Base-by-base conservation (phyloP, 2,329 filamentous ascomycete species). In the Aspergillus vadensis region DNA sequence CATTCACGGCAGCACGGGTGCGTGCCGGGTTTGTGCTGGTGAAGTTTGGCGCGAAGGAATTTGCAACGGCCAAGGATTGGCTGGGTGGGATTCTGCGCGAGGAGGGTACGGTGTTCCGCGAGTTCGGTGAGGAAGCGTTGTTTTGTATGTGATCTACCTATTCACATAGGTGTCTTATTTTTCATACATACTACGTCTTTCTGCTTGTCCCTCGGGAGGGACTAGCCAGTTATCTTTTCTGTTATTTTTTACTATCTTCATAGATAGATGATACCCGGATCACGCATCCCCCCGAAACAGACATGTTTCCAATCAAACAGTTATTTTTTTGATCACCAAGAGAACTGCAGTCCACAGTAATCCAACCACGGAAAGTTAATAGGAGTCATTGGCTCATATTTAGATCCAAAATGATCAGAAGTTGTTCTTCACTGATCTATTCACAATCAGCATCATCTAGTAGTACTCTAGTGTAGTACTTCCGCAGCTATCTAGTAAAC, bases 51-150 rank as follows among this genome's bases (percentile, higher is more conserved):
- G 91, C 93, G 1, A 83, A 82, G 57, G 89, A 88, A 48, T 89
- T 97, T 23, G 92, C 98, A 74, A 89, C 88, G 25, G 92, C 89
- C 4, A 86, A 91, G 66, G 79, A 85, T 50, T 98, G 93, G 92
- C 82, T 98, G 60, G 86, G 87, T 9, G 82, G 82, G 6, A 90
- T 97, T 85, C 79, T 97, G 50, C 77, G 82, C 49, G 83, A 86
- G 63, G 91, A 97, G 74, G 91, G 90, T 1, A 93, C 86, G 63
- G 81, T 97, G 9, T 78, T 83, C 15, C 75, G 79, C 55, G 78
- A 85, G 12, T 97, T 97, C 80, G 94, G 94, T 1, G 88, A 92
- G 58, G 86, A 94, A 69, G 88, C 92, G 4, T 74, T 94, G 59
- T 85, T 96, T 77, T 97, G 93, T 76, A 76, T 96, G 51, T 75